These are phyloP conservation scores for Didymella pomorum DNA, from an alignment of 2,329 filamentous ascomycete species.

Conservation along the genomic window DNA sequence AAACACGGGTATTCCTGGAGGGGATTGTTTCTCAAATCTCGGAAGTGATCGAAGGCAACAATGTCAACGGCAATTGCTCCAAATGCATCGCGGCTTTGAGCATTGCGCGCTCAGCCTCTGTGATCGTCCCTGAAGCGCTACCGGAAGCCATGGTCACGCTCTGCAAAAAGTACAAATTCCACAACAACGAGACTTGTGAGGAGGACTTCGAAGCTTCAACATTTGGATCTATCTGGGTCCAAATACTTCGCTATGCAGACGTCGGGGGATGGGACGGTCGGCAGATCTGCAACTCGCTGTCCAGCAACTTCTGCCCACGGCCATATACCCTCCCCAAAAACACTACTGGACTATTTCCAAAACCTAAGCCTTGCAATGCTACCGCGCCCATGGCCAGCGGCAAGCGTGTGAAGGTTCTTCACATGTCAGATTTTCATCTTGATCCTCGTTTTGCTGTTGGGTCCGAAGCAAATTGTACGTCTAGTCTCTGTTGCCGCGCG, in stretches of 20 bases:
- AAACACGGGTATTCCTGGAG: not conserved
- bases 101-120: constrained; percentile 2
- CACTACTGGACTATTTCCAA: constrained; percentile 4
- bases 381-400: constrained; percentile 6
- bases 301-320: constrained; percentile 9
- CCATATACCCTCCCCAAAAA: constrained; percentile 5
- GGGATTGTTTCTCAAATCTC: not conserved
- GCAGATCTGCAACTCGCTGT: constrained; percentile 10
- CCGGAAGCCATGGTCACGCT: constrained; percentile 8
- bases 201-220: constrained; percentile 8
- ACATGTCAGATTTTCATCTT: constrained; percentile 15
- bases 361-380: constrained; percentile 8
- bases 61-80: constrained; percentile 10
- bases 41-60: constrained; percentile 2
- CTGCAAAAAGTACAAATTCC: constrained; percentile 11
- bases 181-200: constrained; percentile 7
- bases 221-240: constrained; percentile 7
- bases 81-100: constrained; percentile 8
- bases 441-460: constrained; percentile 13
- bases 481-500: constrained; percentile 5
- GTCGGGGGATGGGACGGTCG: constrained; percentile 12
- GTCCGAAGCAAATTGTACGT: constrained; percentile 13
- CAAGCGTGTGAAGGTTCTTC: constrained; percentile 9
- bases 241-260: constrained; percentile 13
- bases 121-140: constrained; percentile 3